Conservation (phyloP, 176 grass and related monocot genomes). For the Echinochloa phyllopogon region DNA sequence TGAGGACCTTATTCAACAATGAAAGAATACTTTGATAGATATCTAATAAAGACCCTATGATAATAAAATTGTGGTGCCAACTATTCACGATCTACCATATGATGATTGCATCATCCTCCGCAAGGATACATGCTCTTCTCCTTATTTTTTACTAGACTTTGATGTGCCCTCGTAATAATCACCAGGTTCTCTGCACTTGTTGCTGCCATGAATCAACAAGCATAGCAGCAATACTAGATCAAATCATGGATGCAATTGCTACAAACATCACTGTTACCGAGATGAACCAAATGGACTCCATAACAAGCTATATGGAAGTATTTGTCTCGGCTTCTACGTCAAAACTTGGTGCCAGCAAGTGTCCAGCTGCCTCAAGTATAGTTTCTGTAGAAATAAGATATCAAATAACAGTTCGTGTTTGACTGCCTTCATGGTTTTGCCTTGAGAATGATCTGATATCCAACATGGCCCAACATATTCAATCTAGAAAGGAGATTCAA, state of each 20-base stretch:
- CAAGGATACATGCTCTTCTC: conserved; percentile 21
- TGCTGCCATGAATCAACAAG: conserved; percentile 27
- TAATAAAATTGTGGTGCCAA: conserved; percentile 30
- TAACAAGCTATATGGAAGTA: conserved; percentile 18
- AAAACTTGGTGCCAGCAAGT: conserved; percentile 40
- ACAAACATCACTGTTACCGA: conserved; percentile 20
- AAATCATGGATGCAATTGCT: conserved; percentile 40
- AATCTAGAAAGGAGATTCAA: conserved; percentile 86
- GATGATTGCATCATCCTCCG: conserved; percentile 14
- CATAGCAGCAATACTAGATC: conserved; percentile 10
- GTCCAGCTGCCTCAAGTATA: conserved; percentile 39
- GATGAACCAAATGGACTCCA: conserved; percentile 24
- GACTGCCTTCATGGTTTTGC: conserved; percentile 31
- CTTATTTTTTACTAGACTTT: conserved; percentile 40
- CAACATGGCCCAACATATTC: not conserved
- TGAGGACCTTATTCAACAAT: conserved; percentile 47
- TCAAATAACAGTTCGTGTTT: conserved; percentile 42
- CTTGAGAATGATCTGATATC: conserved; percentile 28
- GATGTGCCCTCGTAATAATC: conserved; percentile 25
- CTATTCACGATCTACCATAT: conserved; percentile 39
- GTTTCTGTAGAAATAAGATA: conserved; percentile 41
- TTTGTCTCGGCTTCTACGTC: conserved; percentile 29
- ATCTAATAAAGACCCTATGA: conserved; percentile 35
- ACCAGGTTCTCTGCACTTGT: not conserved
- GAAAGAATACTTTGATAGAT: conserved; percentile 34